Evolutionary conservation across 1,284 basidiomycete genomes (phyloP), one percentile per base, ranked within the genome.

Genomic region (Spongispora temasekensis): DNA sequence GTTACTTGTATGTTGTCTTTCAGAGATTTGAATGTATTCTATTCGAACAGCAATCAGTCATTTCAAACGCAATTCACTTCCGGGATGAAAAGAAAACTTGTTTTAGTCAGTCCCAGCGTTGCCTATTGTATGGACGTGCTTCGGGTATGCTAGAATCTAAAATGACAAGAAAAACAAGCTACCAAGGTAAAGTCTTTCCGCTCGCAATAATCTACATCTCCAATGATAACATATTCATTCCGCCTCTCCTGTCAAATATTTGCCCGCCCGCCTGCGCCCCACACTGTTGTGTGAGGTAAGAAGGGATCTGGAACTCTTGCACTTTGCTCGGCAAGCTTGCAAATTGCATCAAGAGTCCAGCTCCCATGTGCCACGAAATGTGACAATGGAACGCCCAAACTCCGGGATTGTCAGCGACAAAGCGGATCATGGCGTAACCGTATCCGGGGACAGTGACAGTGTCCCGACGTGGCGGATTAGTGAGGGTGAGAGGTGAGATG

Each of bases 351-450:
- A 75, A 3, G 4, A 79, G 70, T 25, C 78, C 76, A 8, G 70
- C 67, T n/a, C 71, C 67, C 66, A 81, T 73, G 64, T 81, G 80
- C 80, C 80, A 82, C 65, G 77, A 77, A 57, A 83, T 79, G 62
- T 83, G 80, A 59, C 79, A 80, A 62, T 81, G 79, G 67, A 81
- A 76, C 50, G 79, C 77, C 78, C 78, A 80, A 19, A 81, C 68
- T n/a, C 79, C 80, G 15, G 75, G 68, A 53, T 77, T 76, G 56
- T 77, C 71, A 9, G 77, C 76, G 25, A 64, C 64, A 65, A 81
- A 82, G 3, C 80, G 74, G 27, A 75, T 69, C 17, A 56, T 56
- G 32, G 61, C 50, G 58, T 62, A 72, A 27, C 71, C 72, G 25
- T n/a, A 75, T 17, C 66, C 74, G 15, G 71, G 71, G 30, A 72